These are phyloP conservation scores for thale cress (Arabidopsis thaliana) DNA, from an alignment of 345 rosid species.

Conservation along the genomic window DNA sequence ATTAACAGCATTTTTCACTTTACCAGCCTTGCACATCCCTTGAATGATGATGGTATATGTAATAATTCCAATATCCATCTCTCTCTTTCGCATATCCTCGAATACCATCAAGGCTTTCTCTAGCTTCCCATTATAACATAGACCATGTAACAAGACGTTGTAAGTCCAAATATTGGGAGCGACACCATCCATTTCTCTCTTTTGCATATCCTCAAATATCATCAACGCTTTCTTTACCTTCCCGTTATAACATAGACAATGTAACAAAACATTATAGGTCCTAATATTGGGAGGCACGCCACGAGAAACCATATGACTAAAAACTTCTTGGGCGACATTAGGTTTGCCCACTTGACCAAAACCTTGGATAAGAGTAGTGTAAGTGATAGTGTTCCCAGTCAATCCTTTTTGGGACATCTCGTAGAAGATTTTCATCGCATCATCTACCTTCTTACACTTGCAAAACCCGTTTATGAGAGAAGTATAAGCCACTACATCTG, in stretches of 20 bases:
- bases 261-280: constrained; percentile 43
- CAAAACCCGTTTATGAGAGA: constrained; percentile 39
- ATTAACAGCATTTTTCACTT: constrained; percentile 35
- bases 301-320: constrained; percentile 38
- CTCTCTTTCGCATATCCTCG: constrained; percentile 30
- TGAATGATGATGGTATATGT: constrained; percentile 35
- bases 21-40: constrained; percentile 42
- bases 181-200: constrained; percentile 23
- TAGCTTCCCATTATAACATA: constrained; percentile 31
- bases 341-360: constrained; percentile 39
- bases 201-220: constrained; percentile 35
- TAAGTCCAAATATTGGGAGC: constrained; percentile 34
- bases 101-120: constrained; percentile 37
- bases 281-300: constrained; percentile 36
- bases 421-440: constrained; percentile 33
- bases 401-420: constrained; percentile 39
- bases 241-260: constrained; percentile 34
- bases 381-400: constrained; percentile 36
- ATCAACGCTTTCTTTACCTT: constrained; percentile 37
- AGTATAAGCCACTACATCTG: constrained; percentile 38
- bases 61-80: constrained; percentile 18
- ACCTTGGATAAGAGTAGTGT: constrained; percentile 34
- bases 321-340: constrained; percentile 32
- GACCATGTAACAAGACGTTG: constrained; percentile 41
- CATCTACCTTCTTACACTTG: constrained; percentile 27